phyloP scores from a whole-genome alignment of 1,284 basidiomycete genomes.

The Fomitopsis palustris region DNA sequence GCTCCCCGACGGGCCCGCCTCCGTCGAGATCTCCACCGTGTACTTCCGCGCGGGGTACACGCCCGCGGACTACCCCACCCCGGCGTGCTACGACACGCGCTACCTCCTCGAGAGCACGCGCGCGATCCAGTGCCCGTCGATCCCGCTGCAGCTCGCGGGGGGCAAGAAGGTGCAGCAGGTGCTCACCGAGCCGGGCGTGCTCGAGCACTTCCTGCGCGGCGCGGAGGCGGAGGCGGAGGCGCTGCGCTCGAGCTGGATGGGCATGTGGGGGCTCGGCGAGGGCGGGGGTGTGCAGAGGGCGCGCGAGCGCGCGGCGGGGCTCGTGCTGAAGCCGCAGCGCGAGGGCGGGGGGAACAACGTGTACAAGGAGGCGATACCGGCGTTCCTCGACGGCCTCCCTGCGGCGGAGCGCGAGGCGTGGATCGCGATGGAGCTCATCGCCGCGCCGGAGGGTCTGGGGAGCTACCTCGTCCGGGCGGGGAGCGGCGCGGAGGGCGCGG shows the following conservation, averaged over 20 bases:
- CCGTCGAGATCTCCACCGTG: conserved; percentile 29
- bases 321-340: conserved; percentile 94
- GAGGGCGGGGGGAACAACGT: conserved; percentile 99
- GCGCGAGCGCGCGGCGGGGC: conserved; percentile 38
- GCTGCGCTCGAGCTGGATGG: conserved; percentile 27
- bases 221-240: conserved; percentile 40
- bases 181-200: conserved; percentile 68
- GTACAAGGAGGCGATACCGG: conserved; percentile 81
- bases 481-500: conserved; percentile 26
- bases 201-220: conserved; percentile 69
- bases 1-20: conserved; percentile 30
- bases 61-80: conserved; percentile 75
- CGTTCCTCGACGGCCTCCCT: conserved; percentile 65
- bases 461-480: conserved; percentile 77
- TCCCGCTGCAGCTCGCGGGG: conserved; percentile 91
- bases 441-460: conserved; percentile 62
- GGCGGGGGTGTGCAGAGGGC: conserved; percentile 90
- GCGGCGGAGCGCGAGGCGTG: conserved; percentile 69
- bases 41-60: conserved; percentile 63
- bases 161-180: conserved; percentile 96
- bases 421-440: conserved; percentile 93
- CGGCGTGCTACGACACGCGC: conserved; percentile 65
- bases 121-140: conserved; percentile 92
- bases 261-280: conserved; percentile 36
- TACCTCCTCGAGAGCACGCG: conserved; percentile 73